Conservation (phyloP, 2,329 filamentous ascomycete genomes). For the Colletotrichum liriopes region DNA sequence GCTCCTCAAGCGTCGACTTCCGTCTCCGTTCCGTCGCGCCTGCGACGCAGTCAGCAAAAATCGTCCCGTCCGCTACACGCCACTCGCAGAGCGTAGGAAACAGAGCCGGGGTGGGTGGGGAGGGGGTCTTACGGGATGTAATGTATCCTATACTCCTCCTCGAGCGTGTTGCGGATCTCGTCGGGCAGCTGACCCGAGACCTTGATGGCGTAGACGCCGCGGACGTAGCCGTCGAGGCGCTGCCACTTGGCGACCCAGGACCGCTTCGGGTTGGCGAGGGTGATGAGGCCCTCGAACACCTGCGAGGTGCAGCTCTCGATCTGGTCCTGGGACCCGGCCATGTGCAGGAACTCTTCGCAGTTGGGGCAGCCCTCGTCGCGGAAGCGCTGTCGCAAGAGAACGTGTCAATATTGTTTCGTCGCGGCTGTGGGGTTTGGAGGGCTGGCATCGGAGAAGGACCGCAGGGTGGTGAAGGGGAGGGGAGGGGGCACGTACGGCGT, state of each 20-base stretch:
- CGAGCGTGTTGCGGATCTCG: conserved; percentile 72
- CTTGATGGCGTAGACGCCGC: conserved; percentile 94
- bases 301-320: conserved; percentile 95
- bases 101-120: background rate
- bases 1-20: conserved; percentile 60
- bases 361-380: conserved; percentile 92
- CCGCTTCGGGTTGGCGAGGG: conserved; percentile 83
- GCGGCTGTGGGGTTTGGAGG: too few relatives aligned
- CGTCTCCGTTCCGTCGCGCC: conserved; percentile 70
- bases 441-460: background rate
- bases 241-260: conserved; percentile 99
- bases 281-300: conserved; percentile 94
- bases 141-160: conserved; percentile 75
- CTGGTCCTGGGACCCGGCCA: conserved; percentile 82
- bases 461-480: conserved; percentile 16
- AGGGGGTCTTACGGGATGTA: conserved; percentile 75
- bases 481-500: conserved; percentile 68
- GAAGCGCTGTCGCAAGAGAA: conserved; percentile 76
- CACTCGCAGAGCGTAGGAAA: background rate
- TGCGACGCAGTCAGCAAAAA: conserved; percentile 48
- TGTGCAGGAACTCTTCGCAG: conserved; percentile 92
- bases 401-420: background rate
- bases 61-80: background rate
- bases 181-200: conserved; percentile 86
- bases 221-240: conserved; percentile 88